Conservation (phyloP, 768 basidiomycete species). For the Ramaria sp. region DNA sequence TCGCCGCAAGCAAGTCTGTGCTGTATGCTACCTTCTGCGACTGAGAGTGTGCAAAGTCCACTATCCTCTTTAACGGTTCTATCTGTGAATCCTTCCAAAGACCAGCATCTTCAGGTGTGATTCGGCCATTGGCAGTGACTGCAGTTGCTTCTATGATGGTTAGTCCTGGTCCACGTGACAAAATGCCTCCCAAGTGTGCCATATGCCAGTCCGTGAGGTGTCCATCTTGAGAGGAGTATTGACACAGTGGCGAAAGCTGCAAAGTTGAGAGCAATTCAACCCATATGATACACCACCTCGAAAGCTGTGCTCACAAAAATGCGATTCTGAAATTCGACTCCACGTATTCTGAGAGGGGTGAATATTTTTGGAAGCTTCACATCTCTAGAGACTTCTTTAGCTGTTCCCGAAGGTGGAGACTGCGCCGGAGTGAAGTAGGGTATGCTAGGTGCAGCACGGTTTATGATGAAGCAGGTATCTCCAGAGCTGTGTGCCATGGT, state of each 20-base stretch:
- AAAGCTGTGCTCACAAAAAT: constrained; percentile 25
- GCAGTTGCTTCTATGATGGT: constrained; percentile 59
- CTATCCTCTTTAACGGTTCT: constrained; percentile 26
- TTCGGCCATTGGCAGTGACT: constrained; percentile 50
- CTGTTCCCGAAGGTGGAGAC: constrained; percentile 32
- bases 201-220: constrained; percentile 43
- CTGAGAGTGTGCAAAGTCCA: constrained; percentile 30
- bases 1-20: background rate
- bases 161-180: constrained; percentile 43
- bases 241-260: constrained; percentile 41
- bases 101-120: constrained; percentile 46
- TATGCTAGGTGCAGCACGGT: constrained; percentile 29
- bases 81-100: constrained; percentile 34
- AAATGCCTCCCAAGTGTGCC: constrained; percentile 44
- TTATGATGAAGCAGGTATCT: constrained; percentile 13
- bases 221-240: constrained; percentile 49
- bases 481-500: background rate
- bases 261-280: background rate
- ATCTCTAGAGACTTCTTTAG: constrained; percentile 28
- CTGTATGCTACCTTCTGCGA: constrained; percentile 17
- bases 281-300: background rate
- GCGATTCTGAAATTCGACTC: constrained; percentile 41
- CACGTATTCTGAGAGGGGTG: constrained; percentile 43
- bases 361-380: constrained; percentile 31
- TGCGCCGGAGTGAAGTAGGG: constrained; percentile 40